Evolutionary conservation across 495 filamentous ascomycete genomes (phyloP), one percentile per base, ranked within the genome.

Genomic region (Parathielavia hyrcaniae): DNA sequence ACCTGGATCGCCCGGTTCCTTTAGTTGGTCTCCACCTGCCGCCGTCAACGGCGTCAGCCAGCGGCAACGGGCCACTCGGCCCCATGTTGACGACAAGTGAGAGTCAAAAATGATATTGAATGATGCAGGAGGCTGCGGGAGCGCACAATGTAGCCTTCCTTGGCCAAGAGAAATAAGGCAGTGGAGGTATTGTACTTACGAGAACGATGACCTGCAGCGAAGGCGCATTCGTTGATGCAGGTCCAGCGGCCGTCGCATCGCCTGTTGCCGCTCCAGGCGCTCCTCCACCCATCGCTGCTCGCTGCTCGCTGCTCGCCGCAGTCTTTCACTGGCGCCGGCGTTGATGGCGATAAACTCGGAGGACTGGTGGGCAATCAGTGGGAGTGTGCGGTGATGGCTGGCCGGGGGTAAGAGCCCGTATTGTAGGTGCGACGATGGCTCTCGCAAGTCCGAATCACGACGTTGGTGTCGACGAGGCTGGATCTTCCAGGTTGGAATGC

Each of bases 161-260:
- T 6, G 26, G 26, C 26, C 26, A 30, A 30, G 26, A 6, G 26
- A 30, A 30, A 6, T 3, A 30, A 30, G 3, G 26, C 3, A n/a
- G n/a, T n/a, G n/a, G n/a, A n/a, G n/a, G n/a, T n/a, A n/a, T n/a
- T n/a, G 20, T 36, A 81, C 88, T 81, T 77, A 91, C 88, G 75
- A 91, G 73, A 54, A 91, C 80, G 74, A 91, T 89, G 52, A 91
- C 82, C 66, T 91, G 86, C 72, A 91, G 78, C 34, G 85, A 81
- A 66, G 84, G 79, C 44, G 62, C 50, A 55, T 60, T 55, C 53
- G 68, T 62, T 52, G 61, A 52, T 59, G 56, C 58, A 49, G 55
- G 50, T 36, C 46, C 50, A 58, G 56, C 32, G 14, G 53, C 57
- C 23, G 47, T 14, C 5, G 40, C 58, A 55, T 47, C 46, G 20